Conservation (phyloP, 768 basidiomycete genomes). For the Multifurca ochricompacta region DNA sequence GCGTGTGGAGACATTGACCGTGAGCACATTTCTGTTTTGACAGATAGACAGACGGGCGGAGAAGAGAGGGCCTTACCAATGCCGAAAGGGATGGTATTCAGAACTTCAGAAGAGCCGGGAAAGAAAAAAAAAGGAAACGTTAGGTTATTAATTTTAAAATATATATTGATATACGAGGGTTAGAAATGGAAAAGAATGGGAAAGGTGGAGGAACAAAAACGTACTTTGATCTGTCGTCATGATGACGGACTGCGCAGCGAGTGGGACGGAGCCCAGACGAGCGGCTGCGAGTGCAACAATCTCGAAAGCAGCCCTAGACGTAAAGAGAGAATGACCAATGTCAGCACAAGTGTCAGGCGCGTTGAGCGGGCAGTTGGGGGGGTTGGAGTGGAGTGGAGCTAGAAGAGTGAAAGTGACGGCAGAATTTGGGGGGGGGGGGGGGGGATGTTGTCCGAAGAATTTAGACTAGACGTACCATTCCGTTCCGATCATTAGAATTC, state of each 20-base stretch:
- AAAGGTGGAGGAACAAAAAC: not conserved
- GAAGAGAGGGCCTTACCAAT: conserved; percentile 34
- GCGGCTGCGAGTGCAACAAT: conserved; percentile 76
- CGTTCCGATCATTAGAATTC: conserved; percentile 71
- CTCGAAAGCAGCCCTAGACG: conserved; percentile 66
- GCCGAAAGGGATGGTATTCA: conserved; percentile 71
- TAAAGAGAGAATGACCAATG: not conserved
- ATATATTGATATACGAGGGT: not conserved
- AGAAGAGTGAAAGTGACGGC: not conserved
- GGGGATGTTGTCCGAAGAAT: too few relatives aligned
- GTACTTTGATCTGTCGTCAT: conserved; percentile 76
- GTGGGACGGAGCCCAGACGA: conserved; percentile 52
- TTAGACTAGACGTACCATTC: conserved; percentile 70
- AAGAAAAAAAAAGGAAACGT: too few relatives aligned
- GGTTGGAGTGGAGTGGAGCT: too few relatives aligned
- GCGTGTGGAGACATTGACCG: too few relatives aligned
- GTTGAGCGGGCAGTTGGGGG: too few relatives aligned
- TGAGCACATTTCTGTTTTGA: too few relatives aligned
- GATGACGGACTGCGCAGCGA: conserved; percentile 71
- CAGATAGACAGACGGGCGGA: not conserved
- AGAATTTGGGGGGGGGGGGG: too few relatives aligned
- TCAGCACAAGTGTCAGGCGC: too few relatives aligned
- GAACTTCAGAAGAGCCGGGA: conserved; percentile 36
- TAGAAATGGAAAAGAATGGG: not conserved
- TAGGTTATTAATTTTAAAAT: not conserved